A percentile compares a stretch with the other conserved stretches of the same genome.
Evolutionary conservation across 225 moss, liverwort and hornwort species (phyloP).

Genomic region (Pseudisothecium myosuroides): DNA sequence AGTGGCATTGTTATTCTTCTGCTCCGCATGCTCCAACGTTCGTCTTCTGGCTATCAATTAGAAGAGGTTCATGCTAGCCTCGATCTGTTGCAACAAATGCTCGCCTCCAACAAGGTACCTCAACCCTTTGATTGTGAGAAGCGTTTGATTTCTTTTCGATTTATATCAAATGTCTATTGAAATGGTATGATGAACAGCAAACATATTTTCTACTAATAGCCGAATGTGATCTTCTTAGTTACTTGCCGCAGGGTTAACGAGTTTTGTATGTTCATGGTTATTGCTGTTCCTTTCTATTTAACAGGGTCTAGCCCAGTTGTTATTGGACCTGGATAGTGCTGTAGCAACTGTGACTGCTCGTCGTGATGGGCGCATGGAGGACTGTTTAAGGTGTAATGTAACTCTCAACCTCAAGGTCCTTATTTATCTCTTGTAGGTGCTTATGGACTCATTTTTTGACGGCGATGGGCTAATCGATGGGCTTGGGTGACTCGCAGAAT

Average conservation of each 20-base stretch:
- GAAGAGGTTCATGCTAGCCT: slow-evolving; percentile 78
- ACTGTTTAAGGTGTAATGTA: slow-evolving; percentile 48
- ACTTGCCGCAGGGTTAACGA: neutral
- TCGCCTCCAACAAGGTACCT: slow-evolving; percentile 73
- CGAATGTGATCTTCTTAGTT: neutral
- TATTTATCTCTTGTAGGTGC: neutral
- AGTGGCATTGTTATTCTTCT: slow-evolving; percentile 83
- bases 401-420: neutral
- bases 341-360: slow-evolving; percentile 57
- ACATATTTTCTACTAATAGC: neutral
- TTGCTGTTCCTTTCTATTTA: neutral
- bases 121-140: neutral
- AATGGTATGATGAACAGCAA: neutral
- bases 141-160: neutral
- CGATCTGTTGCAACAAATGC: slow-evolving; percentile 73
- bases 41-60: slow-evolving; percentile 51
- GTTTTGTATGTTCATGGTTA: neutral
- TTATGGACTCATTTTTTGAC: neutral
- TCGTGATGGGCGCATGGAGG: slow-evolving; percentile 77
- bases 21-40: slow-evolving; percentile 82
- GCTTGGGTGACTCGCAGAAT: slow-evolving; percentile 35
- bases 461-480: neutral
- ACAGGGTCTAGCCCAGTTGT: slow-evolving; percentile 67
- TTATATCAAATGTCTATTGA: neutral
- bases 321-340: slow-evolving; percentile 73